Percentiles rank a stretch among this genome's conserved stretches.
Conservation (phyloP, 2,329 filamentous ascomycete species). For the Pseudocercospora macadamiae region DNA sequence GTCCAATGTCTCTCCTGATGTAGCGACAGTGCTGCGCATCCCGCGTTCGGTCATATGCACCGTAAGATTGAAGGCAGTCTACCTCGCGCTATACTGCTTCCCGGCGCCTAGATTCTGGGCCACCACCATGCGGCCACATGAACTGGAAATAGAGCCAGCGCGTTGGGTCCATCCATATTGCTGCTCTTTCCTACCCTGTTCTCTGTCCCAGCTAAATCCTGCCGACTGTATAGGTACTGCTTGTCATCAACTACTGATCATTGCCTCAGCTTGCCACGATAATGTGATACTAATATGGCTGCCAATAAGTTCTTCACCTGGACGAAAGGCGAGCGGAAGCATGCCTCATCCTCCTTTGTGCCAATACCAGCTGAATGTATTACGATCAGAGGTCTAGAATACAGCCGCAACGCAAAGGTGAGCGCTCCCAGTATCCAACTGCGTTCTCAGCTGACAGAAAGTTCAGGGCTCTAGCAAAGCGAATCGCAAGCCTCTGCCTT, state of each 20-base stretch:
- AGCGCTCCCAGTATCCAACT: not conserved
- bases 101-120: constrained; percentile 10
- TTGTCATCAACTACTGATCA: not conserved
- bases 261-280: not conserved
- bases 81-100: not conserved
- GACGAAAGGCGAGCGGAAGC: constrained; percentile 45
- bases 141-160: not conserved
- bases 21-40: not conserved
- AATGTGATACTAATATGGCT: constrained; percentile 36
- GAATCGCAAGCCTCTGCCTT: constrained; percentile 31
- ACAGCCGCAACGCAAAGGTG: constrained; percentile 27
- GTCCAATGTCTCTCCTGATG: not conserved
- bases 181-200: not conserved
- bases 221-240: too few species aligned
- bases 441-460: not conserved
- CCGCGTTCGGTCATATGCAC: not conserved
- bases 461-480: constrained; percentile 24
- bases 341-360: constrained; percentile 43
- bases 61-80: constrained; percentile 6
- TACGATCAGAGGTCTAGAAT: constrained; percentile 33
- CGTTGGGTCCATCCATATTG: not conserved
- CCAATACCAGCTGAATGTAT: constrained; percentile 40
- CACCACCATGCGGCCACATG: not conserved
- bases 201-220: not conserved
- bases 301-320: constrained; percentile 48